Conservation (phyloP, 345 rosid species). For the Gossypium longicalyx region DNA sequence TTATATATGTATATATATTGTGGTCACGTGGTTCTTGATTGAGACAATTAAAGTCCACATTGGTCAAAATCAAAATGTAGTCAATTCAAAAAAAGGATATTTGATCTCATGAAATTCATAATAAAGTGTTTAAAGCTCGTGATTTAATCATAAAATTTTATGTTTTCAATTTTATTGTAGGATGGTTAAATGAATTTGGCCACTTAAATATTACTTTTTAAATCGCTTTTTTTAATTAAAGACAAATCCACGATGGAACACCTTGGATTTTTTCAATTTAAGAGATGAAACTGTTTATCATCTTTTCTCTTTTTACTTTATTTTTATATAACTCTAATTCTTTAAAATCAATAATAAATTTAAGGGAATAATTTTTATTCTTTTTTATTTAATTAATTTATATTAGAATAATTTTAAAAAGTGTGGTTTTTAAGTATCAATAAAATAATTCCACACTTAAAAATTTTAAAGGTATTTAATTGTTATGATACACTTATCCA, state of each 20-base stretch:
- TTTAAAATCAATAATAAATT: too few species aligned
- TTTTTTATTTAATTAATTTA: too few species aligned
- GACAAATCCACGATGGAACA: background rate
- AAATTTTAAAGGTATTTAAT: too few species aligned
- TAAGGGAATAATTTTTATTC: too few species aligned
- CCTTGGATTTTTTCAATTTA: background rate
- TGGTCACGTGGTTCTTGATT: slow-evolving; percentile 16
- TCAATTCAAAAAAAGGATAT: slow-evolving; percentile 20
- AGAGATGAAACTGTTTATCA: background rate
- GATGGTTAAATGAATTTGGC: slow-evolving; percentile 19
- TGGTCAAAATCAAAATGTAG: background rate
- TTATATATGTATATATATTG: background rate
- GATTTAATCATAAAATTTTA: background rate
- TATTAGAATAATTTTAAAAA: too few species aligned
- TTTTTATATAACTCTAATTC: too few species aligned
- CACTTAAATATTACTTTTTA: background rate
- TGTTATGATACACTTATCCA: too few species aligned
- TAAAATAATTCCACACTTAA: too few species aligned
- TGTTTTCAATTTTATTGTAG: background rate
- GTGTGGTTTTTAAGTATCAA: too few species aligned
- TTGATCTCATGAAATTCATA: background rate
- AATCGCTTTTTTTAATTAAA: background rate
- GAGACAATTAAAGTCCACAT: background rate
- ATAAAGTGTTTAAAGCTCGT: background rate
- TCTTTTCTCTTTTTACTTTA: background rate